Conservation (phyloP, 2,329 filamentous ascomycete genomes). For the Talaromyces pinophilus region DNA sequence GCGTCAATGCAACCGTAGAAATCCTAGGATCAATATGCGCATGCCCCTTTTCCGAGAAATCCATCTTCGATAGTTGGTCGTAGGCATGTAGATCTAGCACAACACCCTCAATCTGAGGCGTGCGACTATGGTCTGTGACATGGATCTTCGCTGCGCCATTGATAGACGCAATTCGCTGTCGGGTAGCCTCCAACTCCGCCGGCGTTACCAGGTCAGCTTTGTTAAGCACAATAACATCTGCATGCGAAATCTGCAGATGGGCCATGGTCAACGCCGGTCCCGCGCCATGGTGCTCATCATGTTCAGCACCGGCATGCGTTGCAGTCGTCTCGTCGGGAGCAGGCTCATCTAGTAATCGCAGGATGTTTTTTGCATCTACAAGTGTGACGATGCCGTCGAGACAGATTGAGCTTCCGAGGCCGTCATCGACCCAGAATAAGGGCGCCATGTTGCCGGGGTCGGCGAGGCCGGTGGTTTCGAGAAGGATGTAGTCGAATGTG, state of each 20-base stretch:
- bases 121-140: slow-evolving; percentile 74
- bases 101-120: slow-evolving; percentile 81
- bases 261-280: slow-evolving; percentile 83
- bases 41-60: slow-evolving; percentile 74
- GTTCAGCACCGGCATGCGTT: slow-evolving; percentile 26
- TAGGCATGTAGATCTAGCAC: slow-evolving; percentile 91
- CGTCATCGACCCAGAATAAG: slow-evolving; percentile 96
- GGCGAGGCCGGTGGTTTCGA: slow-evolving; percentile 93
- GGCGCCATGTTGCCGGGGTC: slow-evolving; percentile 95
- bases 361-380: slow-evolving; percentile 91
- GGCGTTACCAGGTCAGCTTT: slow-evolving; percentile 81
- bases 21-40: slow-evolving; percentile 90
- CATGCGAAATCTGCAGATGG: slow-evolving; percentile 94
- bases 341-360: slow-evolving; percentile 75
- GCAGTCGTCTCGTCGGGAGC: slow-evolving; percentile 43
- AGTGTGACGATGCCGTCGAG: slow-evolving; percentile 95
- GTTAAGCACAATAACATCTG: slow-evolving; percentile 92
- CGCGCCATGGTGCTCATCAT: slow-evolving; percentile 37
- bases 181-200: slow-evolving; percentile 68
- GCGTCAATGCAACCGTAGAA: slow-evolving; percentile 72
- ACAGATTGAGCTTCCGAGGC: slow-evolving; percentile 91
- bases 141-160: slow-evolving; percentile 86
- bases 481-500: slow-evolving; percentile 93
- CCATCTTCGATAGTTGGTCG: slow-evolving; percentile 73
- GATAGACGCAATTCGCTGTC: slow-evolving; percentile 74